Evolutionary conservation across 2,329 filamentous ascomycete species (phyloP).

Genomic region (Penicillium fuscoglaucum): DNA sequence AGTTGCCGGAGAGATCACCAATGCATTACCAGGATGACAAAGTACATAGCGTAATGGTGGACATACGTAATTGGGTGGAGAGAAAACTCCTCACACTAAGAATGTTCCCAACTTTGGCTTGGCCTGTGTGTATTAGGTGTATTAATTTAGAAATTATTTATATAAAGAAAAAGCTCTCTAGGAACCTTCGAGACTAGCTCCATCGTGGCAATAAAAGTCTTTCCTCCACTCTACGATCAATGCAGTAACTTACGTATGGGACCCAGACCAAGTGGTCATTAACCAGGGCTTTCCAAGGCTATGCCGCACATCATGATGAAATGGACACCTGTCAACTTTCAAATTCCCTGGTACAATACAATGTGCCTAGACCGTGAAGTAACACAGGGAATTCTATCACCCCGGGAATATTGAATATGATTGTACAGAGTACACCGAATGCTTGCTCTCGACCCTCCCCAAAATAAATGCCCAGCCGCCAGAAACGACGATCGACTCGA

Average conservation of each 20-base stretch:
- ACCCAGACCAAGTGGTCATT: not conserved
- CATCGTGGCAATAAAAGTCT: not conserved
- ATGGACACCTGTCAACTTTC: not conserved
- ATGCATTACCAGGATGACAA: not conserved
- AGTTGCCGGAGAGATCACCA: not conserved
- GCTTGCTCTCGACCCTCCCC: not conserved
- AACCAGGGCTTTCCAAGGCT: no score
- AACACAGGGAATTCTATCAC: not conserved
- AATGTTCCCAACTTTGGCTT: not conserved
- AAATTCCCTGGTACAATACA: not conserved
- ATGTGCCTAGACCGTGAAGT: not conserved
- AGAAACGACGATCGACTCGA: slow-evolving; percentile 15
- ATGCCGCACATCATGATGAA: not conserved
- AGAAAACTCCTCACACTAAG: not conserved
- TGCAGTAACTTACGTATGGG: not conserved
- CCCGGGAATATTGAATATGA: not conserved
- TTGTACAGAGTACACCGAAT: not conserved
- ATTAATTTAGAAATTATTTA: not conserved
- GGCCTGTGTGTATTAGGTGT: not conserved
- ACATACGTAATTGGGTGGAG: slow-evolving; percentile 11
- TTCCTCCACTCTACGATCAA: not conserved
- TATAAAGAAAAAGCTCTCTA: not conserved
- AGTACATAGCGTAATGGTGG: not conserved
- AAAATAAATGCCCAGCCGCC: slow-evolving; percentile 4
- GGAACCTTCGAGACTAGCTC: no score